A percentile compares a stretch with the other conserved stretches of the same genome.
These are phyloP conservation scores for Drosera spatulata DNA, from an alignment of 179 eudicot genomes.

Conservation along the genomic window DNA sequence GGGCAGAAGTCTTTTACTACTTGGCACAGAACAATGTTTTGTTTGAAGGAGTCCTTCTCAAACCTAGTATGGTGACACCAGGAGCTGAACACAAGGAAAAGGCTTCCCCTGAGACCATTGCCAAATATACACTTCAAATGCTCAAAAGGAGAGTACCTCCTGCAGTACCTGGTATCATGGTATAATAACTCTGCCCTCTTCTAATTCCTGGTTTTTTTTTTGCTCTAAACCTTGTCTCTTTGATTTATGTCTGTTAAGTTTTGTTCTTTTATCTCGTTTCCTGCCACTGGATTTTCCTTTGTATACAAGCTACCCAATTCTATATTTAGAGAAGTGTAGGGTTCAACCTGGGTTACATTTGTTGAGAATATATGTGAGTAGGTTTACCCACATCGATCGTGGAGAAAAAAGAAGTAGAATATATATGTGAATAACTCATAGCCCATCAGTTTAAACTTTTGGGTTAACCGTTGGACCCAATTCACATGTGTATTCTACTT, in stretches of 20 bases:
- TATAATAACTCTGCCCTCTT: conserved; percentile 4
- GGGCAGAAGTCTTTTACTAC: conserved; percentile 60
- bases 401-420: no score
- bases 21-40: conserved; percentile 1
- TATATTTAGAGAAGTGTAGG: no score
- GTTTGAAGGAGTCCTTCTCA: conserved; percentile 51
- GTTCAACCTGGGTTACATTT: no score
- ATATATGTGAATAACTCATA: no score
- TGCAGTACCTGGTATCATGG: conserved; percentile 61
- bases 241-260: background rate
- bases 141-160: conserved; percentile 43
- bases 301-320: no score
- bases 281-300: no score
- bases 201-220: background rate
- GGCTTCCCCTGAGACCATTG: conserved; percentile 40
- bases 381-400: no score
- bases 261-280: no score
- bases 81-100: conserved; percentile 45
- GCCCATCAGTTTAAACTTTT: no score
- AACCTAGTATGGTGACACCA: conserved; percentile 68
- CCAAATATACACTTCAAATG: conserved; percentile 34
- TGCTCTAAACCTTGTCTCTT: background rate
- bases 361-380: no score
- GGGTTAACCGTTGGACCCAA: no score
- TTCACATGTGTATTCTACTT: no score